phyloP scores from a whole-genome alignment of 176 grass and related monocot genomes.

The Thinopyrum elongatum region DNA sequence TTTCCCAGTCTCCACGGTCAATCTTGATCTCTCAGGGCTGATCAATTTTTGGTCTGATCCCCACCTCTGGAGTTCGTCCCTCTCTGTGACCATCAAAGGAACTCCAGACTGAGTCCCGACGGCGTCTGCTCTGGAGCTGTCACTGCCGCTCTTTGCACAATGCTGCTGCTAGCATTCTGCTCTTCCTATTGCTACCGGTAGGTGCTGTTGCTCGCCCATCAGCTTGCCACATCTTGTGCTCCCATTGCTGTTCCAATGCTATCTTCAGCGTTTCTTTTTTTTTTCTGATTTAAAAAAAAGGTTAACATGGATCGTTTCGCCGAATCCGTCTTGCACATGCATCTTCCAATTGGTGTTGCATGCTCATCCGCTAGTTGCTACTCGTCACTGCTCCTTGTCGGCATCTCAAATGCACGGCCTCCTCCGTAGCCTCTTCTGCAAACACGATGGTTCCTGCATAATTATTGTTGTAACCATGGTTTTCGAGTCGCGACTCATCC shows the following conservation, averaged over 20 bases:
- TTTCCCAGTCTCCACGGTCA: not conserved
- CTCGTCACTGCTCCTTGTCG: not conserved
- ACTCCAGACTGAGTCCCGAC: not conserved
- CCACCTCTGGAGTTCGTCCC: not conserved
- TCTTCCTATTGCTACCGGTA: not conserved
- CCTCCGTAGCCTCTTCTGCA: not conserved
- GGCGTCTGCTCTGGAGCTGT: not conserved
- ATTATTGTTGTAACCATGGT: not conserved
- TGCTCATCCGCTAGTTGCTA: too few relatives aligned
- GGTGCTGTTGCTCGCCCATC: not conserved
- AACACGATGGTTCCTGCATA: not conserved
- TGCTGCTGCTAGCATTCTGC: not conserved
- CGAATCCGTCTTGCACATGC: not conserved
- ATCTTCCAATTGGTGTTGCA: not conserved
- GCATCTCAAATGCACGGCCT: not conserved
- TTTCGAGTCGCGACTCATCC: too few relatives aligned
- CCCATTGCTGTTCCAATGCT: not conserved
- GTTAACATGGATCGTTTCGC: not conserved
- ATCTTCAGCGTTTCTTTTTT: not conserved
- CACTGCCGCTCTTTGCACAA: not conserved
- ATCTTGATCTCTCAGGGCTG: not conserved
- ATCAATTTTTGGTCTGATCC: not conserved
- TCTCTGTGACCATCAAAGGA: not conserved
- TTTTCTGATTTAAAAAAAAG: not conserved
- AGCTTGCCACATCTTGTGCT: not conserved